Base-by-base conservation (phyloP, 106 monocot species). In the Narthecium ossifragum region DNA sequence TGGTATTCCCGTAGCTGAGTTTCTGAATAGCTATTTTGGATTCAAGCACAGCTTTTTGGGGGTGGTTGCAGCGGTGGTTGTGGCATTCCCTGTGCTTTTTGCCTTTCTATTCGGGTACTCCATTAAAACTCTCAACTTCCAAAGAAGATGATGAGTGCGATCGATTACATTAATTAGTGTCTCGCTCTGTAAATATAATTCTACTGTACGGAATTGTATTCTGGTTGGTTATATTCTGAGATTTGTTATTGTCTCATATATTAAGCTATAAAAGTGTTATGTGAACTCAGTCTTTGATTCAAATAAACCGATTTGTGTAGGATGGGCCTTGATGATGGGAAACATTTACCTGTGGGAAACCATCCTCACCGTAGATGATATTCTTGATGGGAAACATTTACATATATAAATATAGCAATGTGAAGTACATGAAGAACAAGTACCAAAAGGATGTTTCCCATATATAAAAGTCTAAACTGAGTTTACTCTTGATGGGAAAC, bases 391-490 rank as follows among this genome's bases (percentile, higher is more conserved):
- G n/a, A n/a, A n/a, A n/a, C n/a, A n/a, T n/a, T n/a, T n/a, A n/a
- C n/a, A n/a, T n/a, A n/a, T n/a, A n/a, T n/a, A 75, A 84, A 59
- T 84, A 84, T 15, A 84, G 53, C 28, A 84, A 60, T 28, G 79
- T 79, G 79, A 79, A 79, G 75, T 40, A 84, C 79, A 78, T 83
- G 70, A 67, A 78, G 75, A 78, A 83, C 23, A 83, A 4, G 38
- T 78, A 83, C 83, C 83, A 84, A 1, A 78, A 64, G 79, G 79
- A 84, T 54, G 78, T 84, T 14, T 55, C 66, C n/a, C n/a, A n/a
- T n/a, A n/a, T n/a, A n/a, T n/a, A n/a, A n/a, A n/a, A n/a, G n/a
- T n/a, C n/a, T n/a, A n/a, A n/a, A n/a, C n/a, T n/a, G n/a, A n/a
- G n/a, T n/a, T n/a, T n/a, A n/a, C n/a, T n/a, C n/a, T n/a, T n/a